A percentile compares a stretch with the other conserved stretches of the same genome.
Conservation (phyloP, 1,284 basidiomycete species). For the Ustilago loliicola region DNA sequence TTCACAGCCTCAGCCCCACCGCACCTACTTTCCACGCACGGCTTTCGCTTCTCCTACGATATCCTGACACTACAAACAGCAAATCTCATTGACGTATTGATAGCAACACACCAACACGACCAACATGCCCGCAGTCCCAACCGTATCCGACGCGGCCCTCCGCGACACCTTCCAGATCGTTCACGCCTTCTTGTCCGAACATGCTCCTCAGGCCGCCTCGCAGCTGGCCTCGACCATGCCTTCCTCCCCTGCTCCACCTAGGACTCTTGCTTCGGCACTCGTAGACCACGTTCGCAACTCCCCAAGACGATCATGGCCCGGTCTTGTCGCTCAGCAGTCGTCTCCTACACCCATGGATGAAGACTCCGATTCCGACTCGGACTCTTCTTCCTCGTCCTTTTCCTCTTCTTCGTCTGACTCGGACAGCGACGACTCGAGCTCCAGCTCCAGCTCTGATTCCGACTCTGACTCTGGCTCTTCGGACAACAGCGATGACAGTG, state of each 20-base stretch:
- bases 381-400: constrained; percentile 3
- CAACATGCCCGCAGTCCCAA: background rate
- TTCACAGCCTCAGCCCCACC: too few species aligned
- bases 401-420: constrained; percentile 26
- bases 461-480: constrained; percentile 17
- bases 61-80: background rate
- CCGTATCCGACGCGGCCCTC: constrained; percentile 34
- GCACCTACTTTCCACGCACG: too few species aligned
- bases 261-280: constrained; percentile 44
- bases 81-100: background rate
- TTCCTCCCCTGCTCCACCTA: constrained; percentile 30
- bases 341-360: constrained; percentile 31
- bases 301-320: constrained; percentile 43
- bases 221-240: constrained; percentile 35
- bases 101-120: background rate
- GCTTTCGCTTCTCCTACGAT: too few species aligned
- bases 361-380: constrained; percentile 15
- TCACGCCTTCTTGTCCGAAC: constrained; percentile 46
- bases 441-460: constrained; percentile 17
- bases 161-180: constrained; percentile 50
- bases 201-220: constrained; percentile 42
- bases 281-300: constrained; percentile 49
- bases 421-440: constrained; percentile 7
- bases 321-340: constrained; percentile 16
- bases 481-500: constrained; percentile 31